Evolutionary conservation across 2,329 filamentous ascomycete genomes (phyloP).

Genomic region (Knufia petricola): DNA sequence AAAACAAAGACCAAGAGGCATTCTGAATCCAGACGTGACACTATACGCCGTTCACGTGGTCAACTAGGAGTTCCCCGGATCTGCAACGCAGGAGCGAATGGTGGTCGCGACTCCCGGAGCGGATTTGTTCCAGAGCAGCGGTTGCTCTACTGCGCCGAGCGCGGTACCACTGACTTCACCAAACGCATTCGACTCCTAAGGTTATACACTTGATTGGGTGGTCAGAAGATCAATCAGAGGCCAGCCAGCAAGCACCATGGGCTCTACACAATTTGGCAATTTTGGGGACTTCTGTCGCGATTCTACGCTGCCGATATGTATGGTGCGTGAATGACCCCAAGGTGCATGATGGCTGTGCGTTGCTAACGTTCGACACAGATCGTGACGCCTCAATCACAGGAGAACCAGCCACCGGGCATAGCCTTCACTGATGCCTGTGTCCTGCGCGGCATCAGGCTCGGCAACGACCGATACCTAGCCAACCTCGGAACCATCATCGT

Average conservation of each 20-base stretch:
- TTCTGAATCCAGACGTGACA: too few species aligned
- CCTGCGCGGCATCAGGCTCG: constrained; percentile 64
- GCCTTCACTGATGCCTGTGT: constrained; percentile 56
- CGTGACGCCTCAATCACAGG: constrained; percentile 49
- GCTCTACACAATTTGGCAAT: constrained; percentile 48
- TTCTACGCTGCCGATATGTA: constrained; percentile 73
- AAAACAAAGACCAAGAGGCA: too few species aligned
- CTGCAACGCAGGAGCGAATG: too few species aligned
- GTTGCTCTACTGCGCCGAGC: too few species aligned
- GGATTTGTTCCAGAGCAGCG: too few species aligned
- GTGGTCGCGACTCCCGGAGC: too few species aligned
- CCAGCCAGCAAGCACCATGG: constrained; percentile 28
- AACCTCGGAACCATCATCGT: constrained; percentile 92
- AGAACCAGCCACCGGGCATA: constrained; percentile 49
- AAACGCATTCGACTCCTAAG: neutral
- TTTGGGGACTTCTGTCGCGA: constrained; percentile 74
- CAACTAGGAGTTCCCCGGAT: too few species aligned
- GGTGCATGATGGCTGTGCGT: neutral
- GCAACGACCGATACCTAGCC: constrained; percentile 55
- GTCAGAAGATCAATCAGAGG: neutral
- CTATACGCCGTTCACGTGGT: too few species aligned
- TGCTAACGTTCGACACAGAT: constrained; percentile 15
- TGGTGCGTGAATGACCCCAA: constrained; percentile 50
- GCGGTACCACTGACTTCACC: too few species aligned
- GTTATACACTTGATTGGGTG: neutral